A percentile compares a stretch with the other conserved stretches of the same genome.
Evolutionary conservation across 331 rosid species (phyloP).

Genomic region (Quercus lobata): DNA sequence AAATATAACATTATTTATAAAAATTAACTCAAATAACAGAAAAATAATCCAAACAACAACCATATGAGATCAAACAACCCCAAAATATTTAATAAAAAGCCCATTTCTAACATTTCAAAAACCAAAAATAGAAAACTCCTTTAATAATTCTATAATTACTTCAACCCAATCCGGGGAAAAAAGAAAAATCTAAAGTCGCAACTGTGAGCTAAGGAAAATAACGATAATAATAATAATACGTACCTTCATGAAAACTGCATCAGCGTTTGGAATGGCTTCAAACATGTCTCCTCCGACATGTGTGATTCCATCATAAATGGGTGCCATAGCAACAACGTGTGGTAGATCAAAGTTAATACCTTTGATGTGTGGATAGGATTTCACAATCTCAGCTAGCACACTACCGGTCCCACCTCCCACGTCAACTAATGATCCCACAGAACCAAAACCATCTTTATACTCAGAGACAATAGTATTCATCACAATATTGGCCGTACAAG

Average conservation of each 20-base stretch:
- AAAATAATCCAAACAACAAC: too few relatives aligned
- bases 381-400: constrained; percentile 32
- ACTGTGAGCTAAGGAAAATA: too few relatives aligned
- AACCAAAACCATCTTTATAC: constrained; percentile 26
- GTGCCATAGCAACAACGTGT: constrained; percentile 31
- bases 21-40: too few relatives aligned
- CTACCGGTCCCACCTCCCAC: constrained; percentile 53
- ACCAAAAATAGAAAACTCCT: too few relatives aligned
- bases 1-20: too few relatives aligned
- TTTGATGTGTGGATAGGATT: constrained; percentile 31
- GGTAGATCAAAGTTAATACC: constrained; percentile 47
- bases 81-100: too few relatives aligned
- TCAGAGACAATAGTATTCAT: constrained; percentile 15
- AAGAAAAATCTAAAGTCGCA: too few relatives aligned
- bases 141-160: too few relatives aligned
- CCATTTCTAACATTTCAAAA: too few relatives aligned
- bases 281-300: constrained; percentile 55
- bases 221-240: too few relatives aligned
- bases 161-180: too few relatives aligned
- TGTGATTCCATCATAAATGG: constrained; percentile 23
- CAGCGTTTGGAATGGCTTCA: constrained; percentile 33
- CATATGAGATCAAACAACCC: too few relatives aligned
- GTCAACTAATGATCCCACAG: constrained; percentile 31
- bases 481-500: constrained; percentile 24
- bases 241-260: constrained; percentile 51